Evolutionary conservation across 441 rosid genomes (phyloP).

Genomic region (Populus hybrid): DNA sequence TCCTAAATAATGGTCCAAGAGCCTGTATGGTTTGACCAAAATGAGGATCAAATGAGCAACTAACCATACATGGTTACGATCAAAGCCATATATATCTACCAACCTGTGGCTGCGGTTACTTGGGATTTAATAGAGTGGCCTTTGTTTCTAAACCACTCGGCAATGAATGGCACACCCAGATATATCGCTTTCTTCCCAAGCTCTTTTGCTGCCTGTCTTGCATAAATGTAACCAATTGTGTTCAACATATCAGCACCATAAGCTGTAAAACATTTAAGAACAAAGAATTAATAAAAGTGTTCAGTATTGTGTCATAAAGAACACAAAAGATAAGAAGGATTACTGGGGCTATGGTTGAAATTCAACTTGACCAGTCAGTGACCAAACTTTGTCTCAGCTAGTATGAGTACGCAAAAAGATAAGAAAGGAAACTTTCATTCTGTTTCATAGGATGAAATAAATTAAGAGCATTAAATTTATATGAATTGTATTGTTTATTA

Average conservation of each 20-base stretch:
- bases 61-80: constrained; percentile 7
- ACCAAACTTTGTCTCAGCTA: not conserved
- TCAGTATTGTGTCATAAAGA: not conserved
- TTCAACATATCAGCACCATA: constrained; percentile 92
- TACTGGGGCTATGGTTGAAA: not conserved
- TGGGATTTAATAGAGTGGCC: constrained; percentile 94
- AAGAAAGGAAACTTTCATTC: not conserved
- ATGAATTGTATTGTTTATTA: not conserved
- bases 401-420: not conserved
- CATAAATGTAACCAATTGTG: constrained; percentile 93
- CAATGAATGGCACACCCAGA: constrained; percentile 83
- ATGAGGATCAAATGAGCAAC: constrained; percentile 2
- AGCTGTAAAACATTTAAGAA: constrained; percentile 50
- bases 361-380: not conserved
- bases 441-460: not conserved
- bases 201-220: constrained; percentile 90
- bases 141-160: constrained; percentile 98
- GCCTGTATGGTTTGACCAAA: constrained; percentile 12
- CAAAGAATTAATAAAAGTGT: constrained; percentile 10
- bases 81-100: constrained; percentile 21
- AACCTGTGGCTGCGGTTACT: constrained; percentile 97
- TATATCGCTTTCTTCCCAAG: constrained; percentile 84
- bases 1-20: too few species aligned
- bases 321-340: not conserved
- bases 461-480: not conserved